Evolutionary conservation across 352 stramenopile species (phyloP), one percentile per base, ranked within the genome.

Genomic region (Elongisporangium senticosum): DNA sequence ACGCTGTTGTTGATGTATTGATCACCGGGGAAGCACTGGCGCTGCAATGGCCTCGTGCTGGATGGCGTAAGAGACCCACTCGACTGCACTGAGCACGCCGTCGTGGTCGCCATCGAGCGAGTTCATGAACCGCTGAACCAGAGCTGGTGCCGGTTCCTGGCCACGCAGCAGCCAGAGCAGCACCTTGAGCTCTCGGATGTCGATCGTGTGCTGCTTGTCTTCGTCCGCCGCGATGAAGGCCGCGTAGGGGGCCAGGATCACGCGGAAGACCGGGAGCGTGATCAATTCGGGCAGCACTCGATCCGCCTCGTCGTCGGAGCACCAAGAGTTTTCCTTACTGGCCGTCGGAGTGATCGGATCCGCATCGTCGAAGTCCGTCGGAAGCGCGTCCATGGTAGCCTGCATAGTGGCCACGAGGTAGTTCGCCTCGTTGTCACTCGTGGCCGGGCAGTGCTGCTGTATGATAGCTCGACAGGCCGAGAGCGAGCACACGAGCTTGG

Each of bases 11-110:
- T n/a, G n/a, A 71, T 49, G 85, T 62, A 43, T 87, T 68, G 0
- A 72, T 85, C 7, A 68, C 62, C 24, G 88, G 77, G 4, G 72
- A 72, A 21, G 82, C 56, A 7, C 67, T 68, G 3, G 74, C 69
- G 0, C 68, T 85, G 4, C 64, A 53, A 15, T 63, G 62, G 40
- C 33, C 33, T 90, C 77, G 43, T 60, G 79, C 49, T 81, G 74
- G 3, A 90, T 56, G 0, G 79, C 78, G 59, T 83, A 92, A 22
- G 72, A 74, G 54, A 92, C 75, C 83, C 83, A 92, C 39, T 90
- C 79, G 13, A 83, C 67, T 3, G 67, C 73, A 37, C 69, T 89
- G 1, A 92, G 67, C 19, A 61, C 48, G 33, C 68, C 72, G 47
- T 88, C 84, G 10, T 72, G 58, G 49, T 87, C 76, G 2, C 47